Evolutionary conservation across 2,329 filamentous ascomycete species (phyloP), one percentile per base, ranked within the genome.

Genomic region (Penicillium digitatum): DNA sequence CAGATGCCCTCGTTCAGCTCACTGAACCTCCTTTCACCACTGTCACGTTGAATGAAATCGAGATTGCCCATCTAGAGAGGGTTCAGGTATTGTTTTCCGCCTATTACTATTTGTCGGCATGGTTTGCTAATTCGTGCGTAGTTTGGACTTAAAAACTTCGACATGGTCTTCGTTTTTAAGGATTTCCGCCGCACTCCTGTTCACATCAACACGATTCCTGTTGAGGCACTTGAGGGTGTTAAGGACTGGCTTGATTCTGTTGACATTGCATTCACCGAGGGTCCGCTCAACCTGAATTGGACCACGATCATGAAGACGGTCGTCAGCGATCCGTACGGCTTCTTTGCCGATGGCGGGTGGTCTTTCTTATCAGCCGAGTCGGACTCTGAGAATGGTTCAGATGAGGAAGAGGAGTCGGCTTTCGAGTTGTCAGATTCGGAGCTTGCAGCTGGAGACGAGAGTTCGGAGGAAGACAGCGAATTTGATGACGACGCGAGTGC

Each of bases 281-380:
- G 94, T 54, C 94, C 93, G 1, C 85, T 99, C 64, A 99, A 99
- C 78, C 82, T 99, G 54, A 97, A 97, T 81, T 99, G 94, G 94
- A 88, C 89, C 11, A 96, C 92, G 16, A 99, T 99, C 70, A 99
- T 99, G 91, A 99, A 99, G 82, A 99, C 94, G 0, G 92, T 99
- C 26, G 93, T 89, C 20, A 87, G 88, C 34, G 92, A 99, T 70
- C 90, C 94, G 2, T 93, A 99, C 71, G 85, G 88, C 65, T 99
- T 99, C 84, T 99, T 96, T 74, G 84, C 82, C 4, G 93, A 97
- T 61, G 94, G 95, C 31, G 94, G 94, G 43, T 99, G 94, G 94
- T 88, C 85, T 1, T 97, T 99, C 82, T 74, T 99, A 56, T 86
- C 87, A 51, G 87, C 87, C 34, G 93, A 96, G 56, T 91, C 88